Evolutionary conservation across 768 basidiomycete genomes (phyloP), one percentile per base, ranked within the genome.

Genomic region (Suillus lakei): DNA sequence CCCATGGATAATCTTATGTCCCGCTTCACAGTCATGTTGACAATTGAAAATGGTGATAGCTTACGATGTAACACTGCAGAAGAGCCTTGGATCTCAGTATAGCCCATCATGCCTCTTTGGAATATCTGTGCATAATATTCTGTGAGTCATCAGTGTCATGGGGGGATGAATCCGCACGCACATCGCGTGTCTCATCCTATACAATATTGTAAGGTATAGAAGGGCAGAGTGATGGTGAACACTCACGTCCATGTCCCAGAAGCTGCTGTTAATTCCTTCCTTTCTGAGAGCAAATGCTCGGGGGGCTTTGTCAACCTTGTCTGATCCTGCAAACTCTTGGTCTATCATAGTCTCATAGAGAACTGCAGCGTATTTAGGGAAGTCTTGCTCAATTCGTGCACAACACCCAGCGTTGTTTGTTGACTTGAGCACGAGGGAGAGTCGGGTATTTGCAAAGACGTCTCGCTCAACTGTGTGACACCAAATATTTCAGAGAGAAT

Each of bases 391-490:
- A 15, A 67, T 41, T 9, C 64, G 59, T 0, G 62, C 41, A 16
- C 70, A 61, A 34, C 58, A 68, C 3, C 66, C 66, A 0, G 60
- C 21, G 32, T 64, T 48, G 30, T 62, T 71, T 51, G 18, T 66
- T 26, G 71, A 70, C 43, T 65, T 68, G 9, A 74, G 69, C 0
- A 73, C 46, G 13, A 75, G 70, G 1, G 78, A 79, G 38, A 79
- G 70, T 28, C 77, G 78, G 46, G 76, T 79, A 60, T 78, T 79
- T 10, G 76, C 73, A 66, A 76, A 79, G 0, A 64, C 63, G 23
- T 78, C 71, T 21, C 69, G 68, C 18, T 66, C 60, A 10, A 79
- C 77, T 74, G 64, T 56, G 26, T 10, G 39, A 48, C 32, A 23
- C 21, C 30, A 34, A 34, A 7, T 2, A 28, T 1, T 15, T 21